Conservation (phyloP, 139 green algal species). For the Spirogloea muscicola region DNA sequence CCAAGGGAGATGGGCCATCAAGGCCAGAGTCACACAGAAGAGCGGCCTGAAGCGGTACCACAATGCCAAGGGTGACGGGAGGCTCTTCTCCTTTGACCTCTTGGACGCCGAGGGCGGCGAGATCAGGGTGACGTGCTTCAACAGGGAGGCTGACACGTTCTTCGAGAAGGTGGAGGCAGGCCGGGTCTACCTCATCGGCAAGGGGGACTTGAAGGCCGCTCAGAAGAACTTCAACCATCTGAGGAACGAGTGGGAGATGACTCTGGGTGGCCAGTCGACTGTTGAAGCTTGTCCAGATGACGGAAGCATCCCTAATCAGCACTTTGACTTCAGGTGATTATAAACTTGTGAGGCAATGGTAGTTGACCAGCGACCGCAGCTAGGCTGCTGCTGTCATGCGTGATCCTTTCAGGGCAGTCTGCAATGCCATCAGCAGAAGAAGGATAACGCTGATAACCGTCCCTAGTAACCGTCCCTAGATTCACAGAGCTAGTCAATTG, state of each 20-base stretch:
- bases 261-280: slow-evolving; percentile 64
- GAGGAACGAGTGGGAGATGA: slow-evolving; percentile 85
- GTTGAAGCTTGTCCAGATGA: slow-evolving; percentile 48
- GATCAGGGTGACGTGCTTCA: slow-evolving; percentile 61
- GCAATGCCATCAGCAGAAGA: too few species aligned
- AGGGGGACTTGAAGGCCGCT: slow-evolving; percentile 66
- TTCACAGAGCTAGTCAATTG: too few species aligned
- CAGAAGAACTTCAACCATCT: slow-evolving; percentile 74
- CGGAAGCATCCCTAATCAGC: slow-evolving; percentile 3
- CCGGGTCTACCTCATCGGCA: slow-evolving; percentile 76
- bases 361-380: too few species aligned
- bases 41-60: slow-evolving; percentile 68
- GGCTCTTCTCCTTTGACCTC: slow-evolving; percentile 92
- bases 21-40: slow-evolving; percentile 74
- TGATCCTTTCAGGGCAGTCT: too few species aligned
- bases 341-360: too few species aligned
- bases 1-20: slow-evolving; percentile 90
- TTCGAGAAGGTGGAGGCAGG: slow-evolving; percentile 54
- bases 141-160: slow-evolving; percentile 58
- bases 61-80: slow-evolving; percentile 79
- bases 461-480: too few species aligned
- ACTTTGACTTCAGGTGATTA: slow-evolving; percentile 31
- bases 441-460: too few species aligned
- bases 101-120: slow-evolving; percentile 56
- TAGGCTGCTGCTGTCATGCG: too few species aligned